A percentile compares a stretch with the other conserved stretches of the same genome.
These are phyloP conservation scores for Sordariomycetes sp. DNA, from an alignment of 2,329 filamentous ascomycete species.

Conservation along the genomic window DNA sequence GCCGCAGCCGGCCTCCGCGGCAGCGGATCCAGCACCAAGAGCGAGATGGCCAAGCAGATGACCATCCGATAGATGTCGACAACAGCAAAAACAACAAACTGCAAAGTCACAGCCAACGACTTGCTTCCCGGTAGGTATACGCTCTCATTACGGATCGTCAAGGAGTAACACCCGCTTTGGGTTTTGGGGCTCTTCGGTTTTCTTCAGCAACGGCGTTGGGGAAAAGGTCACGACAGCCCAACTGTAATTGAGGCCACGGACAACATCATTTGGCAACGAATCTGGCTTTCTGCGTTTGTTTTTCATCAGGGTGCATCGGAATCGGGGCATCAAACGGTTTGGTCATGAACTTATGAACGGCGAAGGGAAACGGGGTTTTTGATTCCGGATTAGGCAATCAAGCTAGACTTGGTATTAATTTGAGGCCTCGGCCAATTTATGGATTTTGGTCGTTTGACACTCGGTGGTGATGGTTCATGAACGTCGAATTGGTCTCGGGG, in stretches of 20 bases:
- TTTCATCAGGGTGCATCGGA: background rate
- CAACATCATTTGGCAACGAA: background rate
- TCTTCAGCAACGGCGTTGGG: conserved; percentile 39
- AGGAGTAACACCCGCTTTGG: background rate
- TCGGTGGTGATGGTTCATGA: background rate
- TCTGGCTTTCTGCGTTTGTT: background rate
- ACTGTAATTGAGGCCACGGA: background rate
- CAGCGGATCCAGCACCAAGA: conserved; percentile 58
- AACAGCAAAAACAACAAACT: conserved; percentile 11
- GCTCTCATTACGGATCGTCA: conserved; percentile 1
- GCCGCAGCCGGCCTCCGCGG: conserved; percentile 49
- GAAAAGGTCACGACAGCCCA: conserved; percentile 10
- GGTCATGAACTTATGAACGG: conserved; percentile 3
- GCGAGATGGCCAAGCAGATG: conserved; percentile 86
- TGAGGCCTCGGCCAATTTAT: background rate
- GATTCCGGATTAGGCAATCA: background rate
- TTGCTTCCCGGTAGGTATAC: conserved; percentile 5
- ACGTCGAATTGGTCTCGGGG: too few relatives aligned
- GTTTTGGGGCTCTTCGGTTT: conserved; percentile 14
- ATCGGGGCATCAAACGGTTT: background rate
- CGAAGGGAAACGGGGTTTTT: background rate
- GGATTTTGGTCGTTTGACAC: background rate
- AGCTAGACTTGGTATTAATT: background rate
- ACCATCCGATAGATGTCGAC: conserved; percentile 57
- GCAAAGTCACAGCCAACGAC: background rate